Conservation (phyloP, 257 asterid species). For the Forsythia viridissima region DNA sequence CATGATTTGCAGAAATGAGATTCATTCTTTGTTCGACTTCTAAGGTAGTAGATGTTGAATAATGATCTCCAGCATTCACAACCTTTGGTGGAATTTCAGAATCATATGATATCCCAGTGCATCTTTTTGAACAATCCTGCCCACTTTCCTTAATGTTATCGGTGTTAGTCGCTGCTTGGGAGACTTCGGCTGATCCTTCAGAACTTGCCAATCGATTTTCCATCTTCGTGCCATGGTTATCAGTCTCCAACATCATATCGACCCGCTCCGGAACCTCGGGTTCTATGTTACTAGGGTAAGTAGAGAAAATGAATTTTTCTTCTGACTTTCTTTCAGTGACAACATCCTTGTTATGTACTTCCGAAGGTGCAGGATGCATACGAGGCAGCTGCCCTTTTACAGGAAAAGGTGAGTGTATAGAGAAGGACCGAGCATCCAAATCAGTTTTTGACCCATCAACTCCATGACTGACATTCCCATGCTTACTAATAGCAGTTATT, state of each 20-base stretch:
- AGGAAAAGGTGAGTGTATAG: conserved; percentile 38
- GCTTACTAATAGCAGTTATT: conserved; percentile 49
- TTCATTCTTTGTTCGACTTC: conserved; percentile 33
- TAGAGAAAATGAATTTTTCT: conserved; percentile 31
- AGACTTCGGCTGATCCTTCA: conserved; percentile 75
- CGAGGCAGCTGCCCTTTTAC: conserved; percentile 24
- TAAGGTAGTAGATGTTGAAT: conserved; percentile 20
- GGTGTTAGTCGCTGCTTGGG: conserved; percentile 49
- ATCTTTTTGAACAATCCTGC: conserved; percentile 30
- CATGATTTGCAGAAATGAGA: conserved; percentile 30
- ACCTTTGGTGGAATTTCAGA: conserved; percentile 36
- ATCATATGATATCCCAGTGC: conserved; percentile 37
- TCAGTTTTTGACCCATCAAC: conserved; percentile 47
- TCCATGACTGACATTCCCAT: conserved; percentile 54
- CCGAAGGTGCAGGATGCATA: conserved; percentile 31
- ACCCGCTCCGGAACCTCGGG: conserved; percentile 41
- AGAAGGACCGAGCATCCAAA: conserved; percentile 35
- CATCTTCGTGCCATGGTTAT: conserved; percentile 37
- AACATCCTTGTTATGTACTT: conserved; percentile 27
- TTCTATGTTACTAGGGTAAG: conserved; percentile 38
- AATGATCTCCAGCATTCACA: conserved; percentile 33
- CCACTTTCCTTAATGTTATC: conserved; percentile 29
- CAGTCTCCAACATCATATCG: conserved; percentile 33
- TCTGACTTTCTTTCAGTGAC: conserved; percentile 39
- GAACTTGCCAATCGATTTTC: conserved; percentile 58